These are phyloP conservation scores for Abelmoschus esculentus DNA, from an alignment of 345 rosid species.

Conservation along the genomic window DNA sequence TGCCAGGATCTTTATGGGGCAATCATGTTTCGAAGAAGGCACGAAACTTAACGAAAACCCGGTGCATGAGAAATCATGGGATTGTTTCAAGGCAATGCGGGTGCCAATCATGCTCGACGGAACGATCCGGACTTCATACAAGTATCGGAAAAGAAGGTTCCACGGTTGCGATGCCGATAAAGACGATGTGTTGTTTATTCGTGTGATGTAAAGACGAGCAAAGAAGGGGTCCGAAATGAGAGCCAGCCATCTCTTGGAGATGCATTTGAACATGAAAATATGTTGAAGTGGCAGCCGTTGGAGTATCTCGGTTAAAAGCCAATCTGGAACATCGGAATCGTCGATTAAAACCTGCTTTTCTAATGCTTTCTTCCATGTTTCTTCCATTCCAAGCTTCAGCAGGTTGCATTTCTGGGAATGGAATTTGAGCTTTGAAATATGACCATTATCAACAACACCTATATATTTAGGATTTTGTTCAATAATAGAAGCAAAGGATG, in stretches of 20 bases:
- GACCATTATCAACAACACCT: too few relatives aligned
- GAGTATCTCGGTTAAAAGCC: slow-evolving; percentile 4
- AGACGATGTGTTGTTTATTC: too few relatives aligned
- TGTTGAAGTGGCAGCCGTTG: neutral
- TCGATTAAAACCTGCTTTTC: neutral
- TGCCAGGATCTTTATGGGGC: slow-evolving; percentile 7
- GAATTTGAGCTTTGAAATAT: too few relatives aligned
- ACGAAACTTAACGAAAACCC: neutral
- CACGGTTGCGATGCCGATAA: too few relatives aligned
- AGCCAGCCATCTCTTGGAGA: neutral
- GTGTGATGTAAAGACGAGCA: neutral
- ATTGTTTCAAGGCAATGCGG: neutral
- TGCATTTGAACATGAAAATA: slow-evolving; percentile 4
- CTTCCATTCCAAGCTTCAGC: too few relatives aligned
- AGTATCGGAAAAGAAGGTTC: neutral
- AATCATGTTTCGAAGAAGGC: neutral
- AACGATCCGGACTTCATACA: slow-evolving; percentile 2
- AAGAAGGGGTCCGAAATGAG: neutral
- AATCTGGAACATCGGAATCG: neutral
- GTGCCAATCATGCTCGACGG: neutral
- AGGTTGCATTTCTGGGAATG: too few relatives aligned
- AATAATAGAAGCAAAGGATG: too few relatives aligned
- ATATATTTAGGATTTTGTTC: too few relatives aligned
- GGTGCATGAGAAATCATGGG: neutral
- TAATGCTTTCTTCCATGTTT: too few relatives aligned